Base-by-base conservation (phyloP, 1,284 basidiomycete species). In the Porodaedalea pini region DNA sequence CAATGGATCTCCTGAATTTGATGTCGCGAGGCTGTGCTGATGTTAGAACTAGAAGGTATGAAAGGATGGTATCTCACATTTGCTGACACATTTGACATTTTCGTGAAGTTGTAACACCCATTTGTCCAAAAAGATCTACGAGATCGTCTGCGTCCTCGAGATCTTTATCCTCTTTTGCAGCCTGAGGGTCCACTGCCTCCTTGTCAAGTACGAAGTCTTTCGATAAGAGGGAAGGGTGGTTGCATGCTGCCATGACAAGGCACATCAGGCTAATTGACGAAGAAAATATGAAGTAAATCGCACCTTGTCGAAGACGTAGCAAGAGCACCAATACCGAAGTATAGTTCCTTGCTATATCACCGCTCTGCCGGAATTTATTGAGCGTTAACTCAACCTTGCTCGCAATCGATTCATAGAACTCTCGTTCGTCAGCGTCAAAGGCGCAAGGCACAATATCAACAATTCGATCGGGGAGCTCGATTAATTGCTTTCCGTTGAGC, bases 261-360 rank as follows among this genome's bases (percentile, higher is more conserved):
- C 44, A 32, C 53, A 54, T 37, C 17, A 53, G 11, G 4, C 8
- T 41, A 31, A 21, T n/a, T 29, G 21, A 41, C 1, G 36, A 32
- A 39, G 8, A 29, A 11, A 2, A 29, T 44, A 53, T 23, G 50
- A 19, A 17, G 54, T 50, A 44, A n/a, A 34, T 64, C 77, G 44
- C 53, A 91, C 92, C 92, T 81, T 98, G 95, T 21, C 95, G 82
- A 27, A 98, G 76, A 31, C 95, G 80, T 51, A 98, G 79, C 56
- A 98, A 78, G 61, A 97, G 73, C 2, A 93, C 79, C 63, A 98
- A 76, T 4, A 94, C 85, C n/a, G 85, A 84, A 0, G 92, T 95
- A 68, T 95, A 94, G 56, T 84, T 88, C 57, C 78, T 80, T 64
- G 81, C 80, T 15, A 78, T 75, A 11, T 78, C 66, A 64, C 81